Conservation (phyloP, 176 grass and related monocot species). For the Thinopyrum elongatum region DNA sequence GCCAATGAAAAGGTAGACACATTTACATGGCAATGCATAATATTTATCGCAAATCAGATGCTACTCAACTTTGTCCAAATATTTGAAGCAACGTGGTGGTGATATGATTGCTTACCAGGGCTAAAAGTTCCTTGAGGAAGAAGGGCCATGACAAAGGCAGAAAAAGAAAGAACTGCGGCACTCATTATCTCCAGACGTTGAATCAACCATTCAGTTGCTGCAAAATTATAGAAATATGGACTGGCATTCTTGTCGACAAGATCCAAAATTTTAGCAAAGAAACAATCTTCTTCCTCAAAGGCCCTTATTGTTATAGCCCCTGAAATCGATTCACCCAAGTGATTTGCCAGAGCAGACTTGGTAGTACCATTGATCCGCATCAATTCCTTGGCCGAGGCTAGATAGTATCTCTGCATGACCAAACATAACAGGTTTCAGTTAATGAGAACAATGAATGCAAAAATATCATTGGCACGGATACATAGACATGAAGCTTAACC, state of each 20-base stretch:
- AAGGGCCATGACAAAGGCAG: conserved; percentile 73
- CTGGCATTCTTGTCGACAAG: conserved; percentile 84
- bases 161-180: conserved; percentile 67
- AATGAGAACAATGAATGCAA: no score
- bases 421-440: not conserved
- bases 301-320: conserved; percentile 84
- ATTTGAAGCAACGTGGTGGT: not conserved
- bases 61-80: not conserved
- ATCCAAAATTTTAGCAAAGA: conserved; percentile 73
- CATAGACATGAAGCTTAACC: no score
- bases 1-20: no score
- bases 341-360: conserved; percentile 83
- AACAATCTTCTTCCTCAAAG: conserved; percentile 77
- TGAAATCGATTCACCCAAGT: conserved; percentile 81
- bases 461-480: no score
- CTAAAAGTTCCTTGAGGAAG: conserved; percentile 82
- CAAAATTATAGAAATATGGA: conserved; percentile 84
- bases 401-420: conserved; percentile 71
- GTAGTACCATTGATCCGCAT: conserved; percentile 98
- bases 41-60: no score
- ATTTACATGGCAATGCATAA: no score
- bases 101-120: conserved; percentile 45
- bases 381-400: conserved; percentile 86
- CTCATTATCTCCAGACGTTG: conserved; percentile 76
- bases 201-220: conserved; percentile 91